phyloP scores from a whole-genome alignment of 2,329 filamentous ascomycete genomes.

The Xylariaceae sp. region DNA sequence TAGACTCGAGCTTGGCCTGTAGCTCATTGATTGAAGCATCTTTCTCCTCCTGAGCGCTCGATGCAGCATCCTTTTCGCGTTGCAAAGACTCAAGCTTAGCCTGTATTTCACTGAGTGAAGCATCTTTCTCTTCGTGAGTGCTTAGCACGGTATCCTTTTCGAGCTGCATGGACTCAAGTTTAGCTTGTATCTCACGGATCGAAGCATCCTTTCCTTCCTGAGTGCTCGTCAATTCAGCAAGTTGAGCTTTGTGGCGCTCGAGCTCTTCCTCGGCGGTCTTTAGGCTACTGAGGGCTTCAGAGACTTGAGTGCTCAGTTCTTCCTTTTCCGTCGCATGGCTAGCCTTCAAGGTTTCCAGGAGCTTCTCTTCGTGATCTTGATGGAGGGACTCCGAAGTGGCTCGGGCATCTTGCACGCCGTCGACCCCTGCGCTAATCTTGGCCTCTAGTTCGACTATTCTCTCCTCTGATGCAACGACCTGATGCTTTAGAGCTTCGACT shows the following conservation, averaged over 20 bases:
- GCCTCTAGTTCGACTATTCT: conserved; percentile 51
- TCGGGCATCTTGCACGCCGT: conserved; percentile 34
- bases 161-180: conserved; percentile 43
- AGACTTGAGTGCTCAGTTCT: conserved; percentile 42
- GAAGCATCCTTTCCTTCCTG: conserved; percentile 46
- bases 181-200: conserved; percentile 43
- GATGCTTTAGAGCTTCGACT: conserved; percentile 50
- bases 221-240: conserved; percentile 42
- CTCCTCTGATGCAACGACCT: conserved; percentile 50
- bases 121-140: conserved; percentile 44
- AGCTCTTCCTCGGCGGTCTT: conserved; percentile 47
- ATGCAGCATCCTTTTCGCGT: conserved; percentile 36
- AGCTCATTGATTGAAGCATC: conserved; percentile 44
- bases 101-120: conserved; percentile 45
- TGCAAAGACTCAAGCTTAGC: conserved; percentile 44
- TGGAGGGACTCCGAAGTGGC: conserved; percentile 32
- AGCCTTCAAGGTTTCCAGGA: conserved; percentile 45
- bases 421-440: conserved; percentile 41
- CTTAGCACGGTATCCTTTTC: conserved; percentile 36
- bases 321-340: conserved; percentile 46
- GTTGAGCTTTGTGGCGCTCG: conserved; percentile 44
- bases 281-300: conserved; percentile 47
- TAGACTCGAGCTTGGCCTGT: conserved; percentile 45
- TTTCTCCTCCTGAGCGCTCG: conserved; percentile 44
- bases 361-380: conserved; percentile 38